Percentiles rank a stretch among this genome's conserved stretches.
phyloP scores from a whole-genome alignment of 768 basidiomycete genomes.

The Lactifluus volemus region DNA sequence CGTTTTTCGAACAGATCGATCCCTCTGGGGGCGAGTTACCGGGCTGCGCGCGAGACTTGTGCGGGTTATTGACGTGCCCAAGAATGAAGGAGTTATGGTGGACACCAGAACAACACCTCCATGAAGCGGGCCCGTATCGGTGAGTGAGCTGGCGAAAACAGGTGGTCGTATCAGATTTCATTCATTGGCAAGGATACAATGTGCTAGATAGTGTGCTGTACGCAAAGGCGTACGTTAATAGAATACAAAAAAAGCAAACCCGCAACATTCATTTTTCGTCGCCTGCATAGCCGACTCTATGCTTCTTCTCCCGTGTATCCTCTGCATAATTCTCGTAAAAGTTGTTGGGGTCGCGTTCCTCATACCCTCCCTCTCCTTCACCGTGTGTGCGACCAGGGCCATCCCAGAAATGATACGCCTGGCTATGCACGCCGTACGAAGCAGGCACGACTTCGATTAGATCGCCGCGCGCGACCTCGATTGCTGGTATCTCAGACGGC shows the following conservation, averaged over 20 bases:
- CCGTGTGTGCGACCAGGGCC: conserved; percentile 59
- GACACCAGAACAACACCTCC: too few species aligned
- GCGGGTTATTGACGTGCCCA: too few species aligned
- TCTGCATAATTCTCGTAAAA: conserved; percentile 85
- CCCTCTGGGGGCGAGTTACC: conserved; percentile 27
- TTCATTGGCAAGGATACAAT: neutral
- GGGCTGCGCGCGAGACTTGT: neutral
- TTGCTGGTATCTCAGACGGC: conserved; percentile 93
- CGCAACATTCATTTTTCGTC: neutral
- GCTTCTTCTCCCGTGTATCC: conserved; percentile 31
- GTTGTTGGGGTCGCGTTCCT: conserved; percentile 52
- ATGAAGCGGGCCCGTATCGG: too few species aligned
- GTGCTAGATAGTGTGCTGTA: too few species aligned
- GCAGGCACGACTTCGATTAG: conserved; percentile 88
- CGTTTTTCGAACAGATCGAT: conserved; percentile 52
- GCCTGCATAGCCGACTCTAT: conserved; percentile 2
- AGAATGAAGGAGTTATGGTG: neutral
- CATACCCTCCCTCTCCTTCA: conserved; percentile 26
- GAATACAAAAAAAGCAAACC: neutral
- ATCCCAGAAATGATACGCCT: conserved; percentile 90
- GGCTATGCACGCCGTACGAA: conserved; percentile 82
- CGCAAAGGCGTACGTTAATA: neutral
- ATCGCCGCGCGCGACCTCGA: conserved; percentile 94
- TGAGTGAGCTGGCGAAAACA: neutral
- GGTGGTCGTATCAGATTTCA: neutral